phyloP scores from a whole-genome alignment of 768 basidiomycete species.

The Pleurotus cornucopiae region DNA sequence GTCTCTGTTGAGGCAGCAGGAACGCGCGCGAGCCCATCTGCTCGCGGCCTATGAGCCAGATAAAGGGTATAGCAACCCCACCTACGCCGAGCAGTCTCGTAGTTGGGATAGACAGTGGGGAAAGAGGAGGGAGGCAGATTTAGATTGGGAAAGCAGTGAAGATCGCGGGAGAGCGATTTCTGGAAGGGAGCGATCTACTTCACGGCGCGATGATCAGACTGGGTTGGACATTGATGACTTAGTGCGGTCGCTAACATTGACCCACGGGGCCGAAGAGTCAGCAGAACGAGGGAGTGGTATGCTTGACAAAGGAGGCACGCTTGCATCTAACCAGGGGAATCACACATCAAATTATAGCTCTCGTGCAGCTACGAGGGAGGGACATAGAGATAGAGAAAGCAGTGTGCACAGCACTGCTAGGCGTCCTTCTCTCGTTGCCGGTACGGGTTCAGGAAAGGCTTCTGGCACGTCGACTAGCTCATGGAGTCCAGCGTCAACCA shows the following conservation, averaged over 20 bases:
- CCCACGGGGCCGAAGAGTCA: background rate
- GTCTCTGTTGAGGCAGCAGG: background rate
- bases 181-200: background rate
- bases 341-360: background rate
- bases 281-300: background rate
- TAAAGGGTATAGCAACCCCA: too few relatives aligned
- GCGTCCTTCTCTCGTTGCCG: background rate
- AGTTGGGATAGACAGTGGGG: slow-evolving; percentile 1
- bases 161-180: background rate
- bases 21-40: background rate
- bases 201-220: background rate
- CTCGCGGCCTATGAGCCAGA: too few relatives aligned
- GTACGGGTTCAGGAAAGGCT: background rate
- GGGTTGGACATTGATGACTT: slow-evolving; percentile 2
- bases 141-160: background rate
- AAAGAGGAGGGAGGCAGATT: background rate
- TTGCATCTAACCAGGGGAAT: background rate
- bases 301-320: background rate
- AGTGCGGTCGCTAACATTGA: background rate
- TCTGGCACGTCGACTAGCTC: background rate
- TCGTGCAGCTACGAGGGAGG: background rate
- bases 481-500: slow-evolving; percentile 4
- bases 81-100: background rate
- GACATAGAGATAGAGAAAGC: background rate
- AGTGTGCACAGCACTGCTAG: background rate